Percentiles rank a stretch among this genome's conserved stretches.
Conservation (phyloP, 169 alveolate genomes). For the Ichthyophthirius multifiliis region DNA sequence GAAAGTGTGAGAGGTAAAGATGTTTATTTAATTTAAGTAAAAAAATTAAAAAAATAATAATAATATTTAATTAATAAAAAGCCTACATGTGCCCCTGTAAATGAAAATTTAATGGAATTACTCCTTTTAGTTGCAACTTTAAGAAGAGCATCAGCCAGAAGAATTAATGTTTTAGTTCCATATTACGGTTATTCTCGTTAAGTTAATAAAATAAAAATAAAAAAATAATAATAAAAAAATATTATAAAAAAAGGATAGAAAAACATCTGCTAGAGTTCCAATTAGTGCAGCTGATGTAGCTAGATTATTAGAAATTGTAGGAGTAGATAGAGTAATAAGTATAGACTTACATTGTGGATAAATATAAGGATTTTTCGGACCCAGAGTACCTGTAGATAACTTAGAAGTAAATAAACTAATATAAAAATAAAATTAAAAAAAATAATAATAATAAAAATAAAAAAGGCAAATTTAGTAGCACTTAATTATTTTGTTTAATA, state of each 20-base stretch:
- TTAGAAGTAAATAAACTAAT: constrained; percentile 74
- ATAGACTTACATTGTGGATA: constrained; percentile 95
- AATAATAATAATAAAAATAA: too few relatives aligned
- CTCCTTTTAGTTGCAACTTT: constrained; percentile 93
- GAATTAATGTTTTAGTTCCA: constrained; percentile 95
- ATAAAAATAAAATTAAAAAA: too few relatives aligned
- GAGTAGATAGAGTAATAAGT: constrained; percentile 94
- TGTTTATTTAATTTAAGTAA: constrained; percentile 88
- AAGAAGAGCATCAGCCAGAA: constrained; percentile 95
- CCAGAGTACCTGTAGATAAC: constrained; percentile 93
- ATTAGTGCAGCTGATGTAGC: constrained; percentile 94
- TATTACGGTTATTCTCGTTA: constrained; percentile 95
- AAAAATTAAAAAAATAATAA: too few relatives aligned
- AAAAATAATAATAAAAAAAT: too few relatives aligned
- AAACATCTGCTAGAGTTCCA: constrained; percentile 81
- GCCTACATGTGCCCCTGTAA: constrained; percentile 97
- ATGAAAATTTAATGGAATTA: constrained; percentile 94
- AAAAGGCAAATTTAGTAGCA: constrained; percentile 71
- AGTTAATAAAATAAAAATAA: not conserved
- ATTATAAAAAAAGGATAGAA: constrained; percentile 44
- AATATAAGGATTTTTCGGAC: constrained; percentile 93
- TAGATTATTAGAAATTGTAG: constrained; percentile 92
- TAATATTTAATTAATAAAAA: not conserved
- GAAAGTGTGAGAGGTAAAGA: constrained; percentile 92
- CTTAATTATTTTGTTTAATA: constrained; percentile 75